A percentile compares a stretch with the other conserved stretches of the same genome.
Evolutionary conservation across 179 eudicot species (phyloP).

Genomic region (Beta lomatogona): DNA sequence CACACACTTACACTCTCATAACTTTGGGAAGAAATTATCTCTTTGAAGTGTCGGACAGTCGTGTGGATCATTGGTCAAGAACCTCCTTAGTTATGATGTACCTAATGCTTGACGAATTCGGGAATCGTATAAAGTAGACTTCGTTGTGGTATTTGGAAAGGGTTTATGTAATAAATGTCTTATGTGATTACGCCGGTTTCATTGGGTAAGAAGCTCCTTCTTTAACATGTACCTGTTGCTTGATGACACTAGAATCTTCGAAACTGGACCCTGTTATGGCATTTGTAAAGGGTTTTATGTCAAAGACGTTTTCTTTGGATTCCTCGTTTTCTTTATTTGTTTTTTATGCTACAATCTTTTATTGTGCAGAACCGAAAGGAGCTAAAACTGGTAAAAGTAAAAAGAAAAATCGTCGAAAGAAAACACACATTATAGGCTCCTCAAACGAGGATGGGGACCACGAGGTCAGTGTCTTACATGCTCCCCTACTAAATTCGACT

Average conservation of each 20-base stretch:
- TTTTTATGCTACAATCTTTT: conserved; percentile 4
- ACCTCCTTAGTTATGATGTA: too few relatives aligned
- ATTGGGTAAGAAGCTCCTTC: conserved; percentile 1
- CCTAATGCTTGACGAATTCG: too few relatives aligned
- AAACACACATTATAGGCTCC: conserved; percentile 48
- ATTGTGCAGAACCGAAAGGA: conserved; percentile 47
- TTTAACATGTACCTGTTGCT: conserved; percentile 9
- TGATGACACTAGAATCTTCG: neutral
- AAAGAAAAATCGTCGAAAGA: conserved; percentile 74
- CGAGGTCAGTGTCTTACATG: conserved; percentile 38
- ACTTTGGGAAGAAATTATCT: too few relatives aligned
- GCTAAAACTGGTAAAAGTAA: conserved; percentile 51
- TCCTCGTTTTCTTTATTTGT: neutral
- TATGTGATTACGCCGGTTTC: neutral
- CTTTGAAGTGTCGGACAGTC: too few relatives aligned
- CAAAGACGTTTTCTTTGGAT: neutral
- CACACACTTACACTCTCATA: too few relatives aligned
- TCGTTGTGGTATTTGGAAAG: too few relatives aligned
- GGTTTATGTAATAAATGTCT: too few relatives aligned
- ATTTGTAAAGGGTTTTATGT: neutral
- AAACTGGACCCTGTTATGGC: conserved; percentile 1
- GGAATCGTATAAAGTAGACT: too few relatives aligned
- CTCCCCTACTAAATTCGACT: neutral
- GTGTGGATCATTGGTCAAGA: too few relatives aligned
- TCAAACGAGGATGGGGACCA: conserved; percentile 44